These are phyloP conservation scores for Colletotrichum higginsianum DNA, from an alignment of 2,329 filamentous ascomycete genomes.

Conservation along the genomic window DNA sequence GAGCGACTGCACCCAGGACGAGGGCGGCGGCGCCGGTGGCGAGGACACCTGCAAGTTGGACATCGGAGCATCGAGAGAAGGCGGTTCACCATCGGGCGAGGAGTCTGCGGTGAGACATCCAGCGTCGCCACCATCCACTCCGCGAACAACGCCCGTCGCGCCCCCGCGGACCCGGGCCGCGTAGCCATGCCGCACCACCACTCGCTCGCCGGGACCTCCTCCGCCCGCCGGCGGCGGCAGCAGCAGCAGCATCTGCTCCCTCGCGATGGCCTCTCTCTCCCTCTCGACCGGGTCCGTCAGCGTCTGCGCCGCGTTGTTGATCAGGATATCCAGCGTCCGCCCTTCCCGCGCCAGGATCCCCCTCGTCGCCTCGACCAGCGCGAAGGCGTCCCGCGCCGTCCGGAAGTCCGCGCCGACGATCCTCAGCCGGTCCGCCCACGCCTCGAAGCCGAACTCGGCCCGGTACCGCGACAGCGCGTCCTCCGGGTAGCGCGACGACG, in stretches of 20 bases:
- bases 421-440: slow-evolving; percentile 44
- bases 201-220: background rate
- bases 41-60: slow-evolving; percentile 22
- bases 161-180: background rate
- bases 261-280: slow-evolving; percentile 48
- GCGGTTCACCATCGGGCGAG: background rate
- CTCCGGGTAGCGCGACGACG: slow-evolving; percentile 53
- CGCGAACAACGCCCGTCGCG: background rate
- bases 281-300: slow-evolving; percentile 52
- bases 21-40: slow-evolving; percentile 44
- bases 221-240: no score
- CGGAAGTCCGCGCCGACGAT: slow-evolving; percentile 54
- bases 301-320: slow-evolving; percentile 58
- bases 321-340: slow-evolving; percentile 50
- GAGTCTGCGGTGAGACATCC: no score
- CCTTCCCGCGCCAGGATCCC: slow-evolving; percentile 40
- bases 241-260: slow-evolving; percentile 32
- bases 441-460: slow-evolving; percentile 41
- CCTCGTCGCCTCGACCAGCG: slow-evolving; percentile 46
- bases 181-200: slow-evolving; percentile 6
- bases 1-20: slow-evolving; percentile 53
- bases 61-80: background rate
- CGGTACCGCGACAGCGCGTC: slow-evolving; percentile 52
- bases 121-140: no score
- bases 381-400: slow-evolving; percentile 50